Base-by-base conservation (phyloP, 2,329 filamentous ascomycete species). In the Xylaria hypoxylon region DNA sequence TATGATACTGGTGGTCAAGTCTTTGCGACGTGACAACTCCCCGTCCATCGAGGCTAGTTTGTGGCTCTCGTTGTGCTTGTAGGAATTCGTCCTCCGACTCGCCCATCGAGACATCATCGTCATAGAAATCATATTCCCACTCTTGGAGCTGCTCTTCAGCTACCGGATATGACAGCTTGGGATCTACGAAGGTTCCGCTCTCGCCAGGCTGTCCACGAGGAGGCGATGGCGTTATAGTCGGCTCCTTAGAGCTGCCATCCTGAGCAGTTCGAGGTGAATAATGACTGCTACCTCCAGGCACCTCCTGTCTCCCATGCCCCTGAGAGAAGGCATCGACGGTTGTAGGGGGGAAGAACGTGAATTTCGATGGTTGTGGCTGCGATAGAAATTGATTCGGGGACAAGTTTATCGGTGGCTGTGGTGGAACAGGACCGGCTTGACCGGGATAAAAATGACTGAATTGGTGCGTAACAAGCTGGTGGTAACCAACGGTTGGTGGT, bases 61-160 rank as follows among this genome's bases (percentile, higher is more conserved):
- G 78, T 38, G 76, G 76, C 55, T 76, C 77, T 64, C 77, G 77
- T 63, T 77, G 76, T 56, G 80, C 79, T 5, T 81, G 77, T 33
- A 81, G 79, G 62, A 80, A 79, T 35, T 89, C 87, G 38, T 90
- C 87, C 22, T 89, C 88, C 1, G 87, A 88, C 38, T 88, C 87
- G 10, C 80, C 83, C 80, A 89, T 86, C 24, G 85, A 88, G n/a
- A 82, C 84, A 68, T 90, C 88, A 62, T 91, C 88, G 44, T 87
- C 86, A 61, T 83, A 82, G 56, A 85, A 81, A 70, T 85, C 84
- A 60, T 84, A 82, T 64, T 82, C 81, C 55, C 77, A 77, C 24
- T 77, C 73, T 17, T 77, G 72, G 15, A 65, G 42, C 15, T 64
- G 58, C 13, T 58, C 64, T 50, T 59, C 56, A 33, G 38, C 24